Conservation (phyloP, 768 basidiomycete genomes). For the Zangia roseola region DNA sequence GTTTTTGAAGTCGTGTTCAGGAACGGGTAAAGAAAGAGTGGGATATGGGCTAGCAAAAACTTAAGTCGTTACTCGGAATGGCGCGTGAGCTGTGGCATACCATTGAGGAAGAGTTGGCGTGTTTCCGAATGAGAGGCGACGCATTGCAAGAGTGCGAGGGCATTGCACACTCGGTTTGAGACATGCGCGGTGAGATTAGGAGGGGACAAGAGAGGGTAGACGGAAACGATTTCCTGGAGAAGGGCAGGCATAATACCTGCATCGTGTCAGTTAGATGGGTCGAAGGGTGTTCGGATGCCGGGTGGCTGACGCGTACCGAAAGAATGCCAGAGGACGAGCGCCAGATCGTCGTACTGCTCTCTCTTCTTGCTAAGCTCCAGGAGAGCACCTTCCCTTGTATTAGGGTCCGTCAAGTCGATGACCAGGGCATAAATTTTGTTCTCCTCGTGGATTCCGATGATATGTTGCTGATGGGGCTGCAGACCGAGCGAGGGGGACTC, state of each 20-base stretch:
- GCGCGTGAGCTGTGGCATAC: constrained; percentile 38
- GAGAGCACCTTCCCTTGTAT: constrained; percentile 83
- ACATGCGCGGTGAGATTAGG: constrained; percentile 96
- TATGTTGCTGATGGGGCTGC: constrained; percentile 54
- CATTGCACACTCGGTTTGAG: constrained; percentile 98
- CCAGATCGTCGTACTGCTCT: constrained; percentile 98
- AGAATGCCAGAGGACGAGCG: constrained; percentile 96
- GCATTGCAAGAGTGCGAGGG: constrained; percentile 94
- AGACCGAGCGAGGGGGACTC: constrained; percentile 60
- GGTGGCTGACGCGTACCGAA: constrained; percentile 61
- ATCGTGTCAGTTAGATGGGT: neutral
- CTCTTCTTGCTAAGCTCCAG: constrained; percentile 98
- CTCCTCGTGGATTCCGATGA: constrained; percentile 59
- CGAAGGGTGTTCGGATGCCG: neutral
- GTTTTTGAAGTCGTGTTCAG: constrained; percentile 99
- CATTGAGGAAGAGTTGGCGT: constrained; percentile 90
- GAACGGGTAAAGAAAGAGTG: constrained; percentile 93
- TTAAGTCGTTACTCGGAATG: neutral
- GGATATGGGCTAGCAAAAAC: constrained; percentile 81
- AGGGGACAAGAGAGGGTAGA: constrained; percentile 93
- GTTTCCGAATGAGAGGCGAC: constrained; percentile 98
- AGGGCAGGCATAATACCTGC: constrained; percentile 96
- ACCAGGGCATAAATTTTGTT: constrained; percentile 90
- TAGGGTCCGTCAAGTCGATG: constrained; percentile 80
- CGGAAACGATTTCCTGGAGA: constrained; percentile 96